These are phyloP conservation scores for Diaporthe batatas DNA, from an alignment of 2,329 filamentous ascomycete genomes.

Conservation along the genomic window DNA sequence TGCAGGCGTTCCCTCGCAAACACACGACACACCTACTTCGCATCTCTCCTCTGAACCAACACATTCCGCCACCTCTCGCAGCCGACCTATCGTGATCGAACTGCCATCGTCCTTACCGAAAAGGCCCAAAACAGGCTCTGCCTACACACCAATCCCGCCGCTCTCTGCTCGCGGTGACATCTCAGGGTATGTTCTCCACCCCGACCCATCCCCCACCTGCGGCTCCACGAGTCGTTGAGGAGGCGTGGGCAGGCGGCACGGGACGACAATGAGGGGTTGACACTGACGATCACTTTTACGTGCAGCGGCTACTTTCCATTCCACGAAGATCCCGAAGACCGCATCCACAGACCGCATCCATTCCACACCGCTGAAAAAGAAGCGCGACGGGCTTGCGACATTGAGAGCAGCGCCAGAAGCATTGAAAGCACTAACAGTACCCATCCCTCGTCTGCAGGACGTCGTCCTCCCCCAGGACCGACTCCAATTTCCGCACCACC, in stretches of 20 bases:
- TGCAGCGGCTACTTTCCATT: constrained; percentile 71
- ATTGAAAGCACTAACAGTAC: background rate
- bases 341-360: constrained; percentile 64
- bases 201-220: constrained; percentile 28
- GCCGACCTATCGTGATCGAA: constrained; percentile 68
- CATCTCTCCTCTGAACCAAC: constrained; percentile 45
- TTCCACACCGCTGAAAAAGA: constrained; percentile 56
- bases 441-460: background rate
- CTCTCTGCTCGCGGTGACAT: constrained; percentile 71
- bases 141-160: constrained; percentile 61
- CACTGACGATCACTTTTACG: constrained; percentile 34
- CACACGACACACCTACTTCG: constrained; percentile 39
- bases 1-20: constrained; percentile 5
- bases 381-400: constrained; percentile 38
- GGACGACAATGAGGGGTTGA: constrained; percentile 39
- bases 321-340: constrained; percentile 66
- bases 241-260: constrained; percentile 30
- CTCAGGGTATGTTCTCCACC: constrained; percentile 62
- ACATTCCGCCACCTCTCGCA: constrained; percentile 44
- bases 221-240: constrained; percentile 15
- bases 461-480: constrained; percentile 40
- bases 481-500: constrained; percentile 44
- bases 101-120: constrained; percentile 54
- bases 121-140: constrained; percentile 56
- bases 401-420: constrained; percentile 26